Percentiles rank a stretch among this genome's conserved stretches.
phyloP scores from a whole-genome alignment of 352 stramenopile genomes.

The Aphanomyces euteiches region DNA sequence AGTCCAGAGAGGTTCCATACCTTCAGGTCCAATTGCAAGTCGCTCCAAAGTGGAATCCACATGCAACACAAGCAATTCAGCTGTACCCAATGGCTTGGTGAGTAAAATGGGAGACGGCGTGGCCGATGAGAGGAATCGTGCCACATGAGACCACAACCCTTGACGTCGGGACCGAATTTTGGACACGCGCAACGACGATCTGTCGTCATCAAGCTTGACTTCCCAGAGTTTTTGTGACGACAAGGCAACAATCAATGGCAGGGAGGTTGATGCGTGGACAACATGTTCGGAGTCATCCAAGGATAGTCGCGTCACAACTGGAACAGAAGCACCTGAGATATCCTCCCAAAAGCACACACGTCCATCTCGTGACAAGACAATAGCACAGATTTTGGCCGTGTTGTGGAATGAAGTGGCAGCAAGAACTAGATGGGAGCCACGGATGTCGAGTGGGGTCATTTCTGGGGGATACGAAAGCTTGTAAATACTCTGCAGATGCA shows the following conservation, averaged over 20 bases:
- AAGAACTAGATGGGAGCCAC: background rate
- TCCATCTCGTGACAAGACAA: conserved; percentile 11
- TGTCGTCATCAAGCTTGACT: conserved; percentile 23
- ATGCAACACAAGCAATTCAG: conserved; percentile 27
- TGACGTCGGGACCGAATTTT: conserved; percentile 10
- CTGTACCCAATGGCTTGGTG: conserved; percentile 11
- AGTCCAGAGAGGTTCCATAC: conserved; percentile 15
- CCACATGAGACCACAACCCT: conserved; percentile 13
- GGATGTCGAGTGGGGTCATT: background rate
- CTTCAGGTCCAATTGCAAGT: background rate
- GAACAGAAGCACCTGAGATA: background rate
- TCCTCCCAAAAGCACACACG: conserved; percentile 21
- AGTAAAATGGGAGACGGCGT: conserved; percentile 25
- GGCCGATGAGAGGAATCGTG: conserved; percentile 24
- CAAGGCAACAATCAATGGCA: conserved; percentile 10
- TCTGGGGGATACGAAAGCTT: conserved; percentile 20
- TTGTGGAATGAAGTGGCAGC: conserved; percentile 15
- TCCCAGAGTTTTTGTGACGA: conserved; percentile 14
- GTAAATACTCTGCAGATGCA: conserved; percentile 4
- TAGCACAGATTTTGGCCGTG: conserved; percentile 21
- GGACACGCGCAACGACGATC: conserved; percentile 9
- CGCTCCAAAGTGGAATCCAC: conserved; percentile 27
- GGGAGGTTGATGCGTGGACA: background rate
- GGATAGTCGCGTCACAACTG: background rate
- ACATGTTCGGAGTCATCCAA: conserved; percentile 19